A percentile compares a stretch with the other conserved stretches of the same genome.
Conservation (phyloP, 306 rosid genomes). For the Aeschynomene evenia region DNA sequence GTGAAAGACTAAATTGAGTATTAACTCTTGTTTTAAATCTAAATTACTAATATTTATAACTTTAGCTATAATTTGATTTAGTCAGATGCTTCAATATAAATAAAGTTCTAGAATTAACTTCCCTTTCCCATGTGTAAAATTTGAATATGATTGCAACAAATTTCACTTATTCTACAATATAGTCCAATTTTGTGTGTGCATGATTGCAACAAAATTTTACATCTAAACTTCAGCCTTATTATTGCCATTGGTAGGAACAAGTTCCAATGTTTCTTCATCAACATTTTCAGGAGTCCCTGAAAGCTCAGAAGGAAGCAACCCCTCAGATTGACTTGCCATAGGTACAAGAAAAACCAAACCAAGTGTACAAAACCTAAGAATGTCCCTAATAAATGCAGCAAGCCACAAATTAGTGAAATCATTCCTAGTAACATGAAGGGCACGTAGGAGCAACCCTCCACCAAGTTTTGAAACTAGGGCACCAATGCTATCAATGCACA, state of each 20-base stretch:
- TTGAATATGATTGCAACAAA: too few species aligned
- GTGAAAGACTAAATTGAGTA: too few species aligned
- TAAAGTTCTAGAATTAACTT: too few species aligned
- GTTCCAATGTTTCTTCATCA: slow-evolving; percentile 53
- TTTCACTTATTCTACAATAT: too few species aligned
- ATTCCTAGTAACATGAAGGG: slow-evolving; percentile 54
- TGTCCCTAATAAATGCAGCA: slow-evolving; percentile 50
- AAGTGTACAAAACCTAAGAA: slow-evolving; percentile 53
- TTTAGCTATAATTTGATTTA: too few species aligned
- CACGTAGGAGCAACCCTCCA: slow-evolving; percentile 61
- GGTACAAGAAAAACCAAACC: slow-evolving; percentile 67
- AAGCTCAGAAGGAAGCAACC: slow-evolving; percentile 46
- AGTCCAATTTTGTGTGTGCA: too few species aligned
- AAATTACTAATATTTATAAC: too few species aligned
- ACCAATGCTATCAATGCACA: slow-evolving; percentile 73
- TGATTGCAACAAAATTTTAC: background rate
- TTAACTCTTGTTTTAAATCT: too few species aligned
- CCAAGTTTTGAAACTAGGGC: slow-evolving; percentile 50
- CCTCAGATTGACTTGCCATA: slow-evolving; percentile 43
- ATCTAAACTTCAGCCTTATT: slow-evolving; percentile 29
- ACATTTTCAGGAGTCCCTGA: background rate
- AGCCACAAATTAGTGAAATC: slow-evolving; percentile 67
- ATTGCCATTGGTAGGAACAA: slow-evolving; percentile 45
- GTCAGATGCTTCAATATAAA: too few species aligned
- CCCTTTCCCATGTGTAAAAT: too few species aligned